Conservation (phyloP, 2,329 filamentous ascomycete genomes). For the Fusarium pilosicola region DNA sequence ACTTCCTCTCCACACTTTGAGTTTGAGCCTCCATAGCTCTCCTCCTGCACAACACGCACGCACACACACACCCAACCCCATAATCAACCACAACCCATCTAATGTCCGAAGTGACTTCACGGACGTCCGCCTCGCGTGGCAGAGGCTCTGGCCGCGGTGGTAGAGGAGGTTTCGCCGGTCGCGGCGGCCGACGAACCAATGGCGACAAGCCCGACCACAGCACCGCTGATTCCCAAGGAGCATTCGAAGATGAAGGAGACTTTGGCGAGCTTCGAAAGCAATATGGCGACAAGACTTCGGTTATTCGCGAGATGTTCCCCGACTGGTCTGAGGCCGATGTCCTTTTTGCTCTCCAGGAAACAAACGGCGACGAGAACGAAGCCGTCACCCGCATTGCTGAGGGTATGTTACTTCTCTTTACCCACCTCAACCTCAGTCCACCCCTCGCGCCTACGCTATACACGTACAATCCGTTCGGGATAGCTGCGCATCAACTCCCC, state of each 20-base stretch:
- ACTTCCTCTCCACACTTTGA: slow-evolving; percentile 47
- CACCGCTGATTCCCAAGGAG: slow-evolving; percentile 66
- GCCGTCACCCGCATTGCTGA: slow-evolving; percentile 83
- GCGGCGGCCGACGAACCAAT: slow-evolving; percentile 79
- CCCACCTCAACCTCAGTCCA: slow-evolving; percentile 18
- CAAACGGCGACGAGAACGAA: slow-evolving; percentile 78
- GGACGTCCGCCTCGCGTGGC: slow-evolving; percentile 85
- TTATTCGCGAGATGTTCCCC: slow-evolving; percentile 92
- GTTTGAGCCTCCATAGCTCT: slow-evolving; percentile 44
- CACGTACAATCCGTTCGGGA: slow-evolving; percentile 8
- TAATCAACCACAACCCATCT: slow-evolving; percentile 56
- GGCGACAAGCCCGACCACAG: slow-evolving; percentile 71
- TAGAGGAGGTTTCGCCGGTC: slow-evolving; percentile 78
- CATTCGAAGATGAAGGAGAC: slow-evolving; percentile 85
- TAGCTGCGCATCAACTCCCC: slow-evolving; percentile 8
- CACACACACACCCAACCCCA: slow-evolving; percentile 41
- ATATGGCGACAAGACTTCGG: slow-evolving; percentile 80
- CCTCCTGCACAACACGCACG: slow-evolving; percentile 39
- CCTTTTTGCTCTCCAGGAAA: slow-evolving; percentile 91
- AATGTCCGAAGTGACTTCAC: slow-evolving; percentile 96
- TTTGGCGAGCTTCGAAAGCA: slow-evolving; percentile 92
- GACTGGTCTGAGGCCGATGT: slow-evolving; percentile 97
- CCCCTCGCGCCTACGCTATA: slow-evolving; percentile 29
- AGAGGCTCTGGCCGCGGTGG: slow-evolving; percentile 91
- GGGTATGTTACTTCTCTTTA: slow-evolving; percentile 61